Conservation (phyloP, 139 green algal genomes). For the Monoraphidium neglectum region DNA sequence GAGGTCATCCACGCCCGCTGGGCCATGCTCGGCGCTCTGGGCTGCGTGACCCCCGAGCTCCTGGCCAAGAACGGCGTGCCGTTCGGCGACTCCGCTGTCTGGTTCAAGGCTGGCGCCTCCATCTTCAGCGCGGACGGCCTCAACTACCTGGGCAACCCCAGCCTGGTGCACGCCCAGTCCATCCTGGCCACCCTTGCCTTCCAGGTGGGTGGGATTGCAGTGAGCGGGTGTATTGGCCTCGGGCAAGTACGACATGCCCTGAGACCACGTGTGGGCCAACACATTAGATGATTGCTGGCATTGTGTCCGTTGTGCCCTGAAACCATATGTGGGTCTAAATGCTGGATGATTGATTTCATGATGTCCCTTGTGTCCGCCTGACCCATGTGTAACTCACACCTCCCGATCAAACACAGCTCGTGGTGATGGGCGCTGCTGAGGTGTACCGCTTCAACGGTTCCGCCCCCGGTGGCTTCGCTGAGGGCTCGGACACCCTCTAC, state of each 20-base stretch:
- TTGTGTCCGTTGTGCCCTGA: too few species aligned
- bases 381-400: too few species aligned
- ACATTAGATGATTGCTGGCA: too few species aligned
- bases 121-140: conserved; percentile 78
- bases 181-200: conserved; percentile 85
- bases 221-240: not conserved
- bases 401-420: conserved; percentile 41
- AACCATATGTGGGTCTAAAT: too few species aligned
- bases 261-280: too few species aligned
- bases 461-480: conserved; percentile 37
- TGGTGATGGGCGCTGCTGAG: conserved; percentile 80
- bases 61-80: conserved; percentile 47
- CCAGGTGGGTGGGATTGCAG: conserved; percentile 66
- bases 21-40: conserved; percentile 75
- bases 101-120: conserved; percentile 89
- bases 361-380: too few species aligned
- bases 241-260: not conserved
- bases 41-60: conserved; percentile 56
- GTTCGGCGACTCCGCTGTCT: conserved; percentile 73
- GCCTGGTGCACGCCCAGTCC: conserved; percentile 89
- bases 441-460: conserved; percentile 73
- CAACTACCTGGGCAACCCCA: conserved; percentile 78
- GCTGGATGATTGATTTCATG: too few species aligned
- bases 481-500: conserved; percentile 59
- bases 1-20: conserved; percentile 85